phyloP scores from a whole-genome alignment of 1,284 basidiomycete genomes.

The Tilletiopsis washingtonensis region DNA sequence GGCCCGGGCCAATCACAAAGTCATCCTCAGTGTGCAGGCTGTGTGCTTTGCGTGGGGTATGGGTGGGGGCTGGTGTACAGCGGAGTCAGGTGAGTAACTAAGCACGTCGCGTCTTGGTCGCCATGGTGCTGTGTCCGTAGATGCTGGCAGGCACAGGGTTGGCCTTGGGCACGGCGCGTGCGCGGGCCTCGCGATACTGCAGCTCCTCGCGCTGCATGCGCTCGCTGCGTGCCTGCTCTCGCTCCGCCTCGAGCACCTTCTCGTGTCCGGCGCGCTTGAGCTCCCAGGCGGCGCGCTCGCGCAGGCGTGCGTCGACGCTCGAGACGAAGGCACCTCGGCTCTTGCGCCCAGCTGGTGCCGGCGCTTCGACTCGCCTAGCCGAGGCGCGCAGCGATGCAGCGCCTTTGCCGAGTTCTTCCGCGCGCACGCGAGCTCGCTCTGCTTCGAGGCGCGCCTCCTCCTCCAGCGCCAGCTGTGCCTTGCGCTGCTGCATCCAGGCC shows the following conservation, averaged over 20 bases:
- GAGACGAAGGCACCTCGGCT: conserved; percentile 2
- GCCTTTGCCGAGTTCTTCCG: neutral
- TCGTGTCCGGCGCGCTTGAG: neutral
- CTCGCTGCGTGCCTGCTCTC: neutral
- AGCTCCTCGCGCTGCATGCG: conserved; percentile 1
- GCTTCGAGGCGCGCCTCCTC: neutral
- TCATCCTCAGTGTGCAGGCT: too few species aligned
- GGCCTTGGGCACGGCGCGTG: neutral
- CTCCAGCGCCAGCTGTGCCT: neutral
- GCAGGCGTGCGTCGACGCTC: conserved; percentile 1
- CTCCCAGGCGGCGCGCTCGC: conserved; percentile 3
- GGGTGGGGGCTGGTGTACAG: too few species aligned
- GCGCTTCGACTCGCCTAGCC: too few species aligned
- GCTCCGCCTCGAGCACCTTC: neutral
- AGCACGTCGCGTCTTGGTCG: neutral
- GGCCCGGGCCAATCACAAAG: too few species aligned
- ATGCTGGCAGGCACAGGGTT: neutral
- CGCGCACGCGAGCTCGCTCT: neutral
- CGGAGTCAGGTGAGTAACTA: too few species aligned
- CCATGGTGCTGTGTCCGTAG: neutral
- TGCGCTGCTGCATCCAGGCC: conserved; percentile 1
- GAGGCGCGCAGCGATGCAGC: neutral
- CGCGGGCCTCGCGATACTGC: conserved; percentile 1
- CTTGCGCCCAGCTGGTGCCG: neutral
- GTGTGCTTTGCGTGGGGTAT: too few species aligned